These are phyloP conservation scores for Xylaria curta DNA, from an alignment of 495 filamentous ascomycete genomes.

Conservation along the genomic window DNA sequence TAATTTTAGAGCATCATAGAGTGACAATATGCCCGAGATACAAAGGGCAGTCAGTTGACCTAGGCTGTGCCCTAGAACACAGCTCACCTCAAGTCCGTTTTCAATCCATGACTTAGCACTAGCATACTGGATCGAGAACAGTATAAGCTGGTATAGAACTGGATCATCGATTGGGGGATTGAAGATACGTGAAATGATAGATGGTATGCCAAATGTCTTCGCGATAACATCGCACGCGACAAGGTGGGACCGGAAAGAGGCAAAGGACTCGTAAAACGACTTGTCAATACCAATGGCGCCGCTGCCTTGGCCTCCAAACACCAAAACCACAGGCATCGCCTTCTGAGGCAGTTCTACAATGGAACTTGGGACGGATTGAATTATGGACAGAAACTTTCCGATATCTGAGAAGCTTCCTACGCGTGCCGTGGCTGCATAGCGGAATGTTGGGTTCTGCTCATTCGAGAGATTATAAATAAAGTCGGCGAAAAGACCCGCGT, in stretches of 20 bases:
- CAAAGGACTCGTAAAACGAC: not conserved
- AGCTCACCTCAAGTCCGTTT: conserved; percentile 45
- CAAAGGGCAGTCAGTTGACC: conserved; percentile 58
- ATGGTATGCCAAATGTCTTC: conserved; percentile 41
- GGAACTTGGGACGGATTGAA: not conserved
- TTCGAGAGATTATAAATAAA: too few relatives aligned
- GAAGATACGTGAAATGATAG: conserved; percentile 60
- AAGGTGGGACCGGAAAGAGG: not conserved
- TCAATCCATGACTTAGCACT: conserved; percentile 58
- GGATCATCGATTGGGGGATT: conserved; percentile 44
- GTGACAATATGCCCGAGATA: conserved; percentile 35
- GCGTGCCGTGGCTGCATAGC: too few relatives aligned
- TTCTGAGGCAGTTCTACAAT: not conserved
- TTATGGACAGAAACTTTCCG: not conserved
- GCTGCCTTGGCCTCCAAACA: not conserved
- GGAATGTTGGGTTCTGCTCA: too few relatives aligned
- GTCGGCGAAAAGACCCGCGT: too few relatives aligned
- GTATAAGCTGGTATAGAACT: conserved; percentile 50
- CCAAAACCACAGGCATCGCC: not conserved
- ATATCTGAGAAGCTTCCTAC: not conserved
- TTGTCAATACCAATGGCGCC: not conserved
- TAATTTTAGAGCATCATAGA: conserved; percentile 43
- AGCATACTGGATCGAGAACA: conserved; percentile 59
- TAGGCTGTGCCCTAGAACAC: conserved; percentile 60
- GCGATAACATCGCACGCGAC: not conserved